Conservation (phyloP, 352 stramenopile species). For the Globisporangium mamillatum region DNA sequence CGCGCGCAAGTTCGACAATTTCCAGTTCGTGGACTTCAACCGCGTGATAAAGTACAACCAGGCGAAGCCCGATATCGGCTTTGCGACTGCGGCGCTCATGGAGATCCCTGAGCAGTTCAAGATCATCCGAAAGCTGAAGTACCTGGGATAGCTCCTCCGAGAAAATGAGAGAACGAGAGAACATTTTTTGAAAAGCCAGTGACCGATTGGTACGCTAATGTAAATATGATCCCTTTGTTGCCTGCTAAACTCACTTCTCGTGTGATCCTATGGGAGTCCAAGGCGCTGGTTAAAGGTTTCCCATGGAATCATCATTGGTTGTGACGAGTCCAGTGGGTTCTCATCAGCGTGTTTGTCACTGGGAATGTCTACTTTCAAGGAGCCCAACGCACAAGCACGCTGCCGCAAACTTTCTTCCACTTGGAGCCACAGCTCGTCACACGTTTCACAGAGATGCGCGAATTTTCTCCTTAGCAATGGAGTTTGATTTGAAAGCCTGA, state of each 20-base stretch:
- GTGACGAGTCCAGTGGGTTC: neutral
- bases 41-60: constrained; percentile 46
- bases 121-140: constrained; percentile 43
- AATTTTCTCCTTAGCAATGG: neutral
- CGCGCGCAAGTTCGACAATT: constrained; percentile 68
- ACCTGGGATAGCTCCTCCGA: constrained; percentile 20
- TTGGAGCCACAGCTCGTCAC: constrained; percentile 16
- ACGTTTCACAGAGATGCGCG: constrained; percentile 14
- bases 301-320: constrained; percentile 17
- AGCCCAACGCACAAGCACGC: constrained; percentile 1
- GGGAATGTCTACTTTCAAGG: neutral
- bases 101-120: constrained; percentile 68
- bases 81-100: constrained; percentile 65
- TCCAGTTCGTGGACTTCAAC: constrained; percentile 75
- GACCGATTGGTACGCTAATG: neutral
- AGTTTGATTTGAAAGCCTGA: neutral
- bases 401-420: constrained; percentile 9
- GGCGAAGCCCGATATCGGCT: constrained; percentile 51
- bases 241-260: neutral
- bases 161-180: neutral
- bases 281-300: constrained; percentile 20
- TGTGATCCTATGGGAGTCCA: constrained; percentile 1
- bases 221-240: neutral
- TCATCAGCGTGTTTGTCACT: neutral
- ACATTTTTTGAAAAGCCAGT: neutral